Evolutionary conservation across 2,329 filamentous ascomycete species (phyloP).

Genomic region (Phaeoacremonium minimum): DNA sequence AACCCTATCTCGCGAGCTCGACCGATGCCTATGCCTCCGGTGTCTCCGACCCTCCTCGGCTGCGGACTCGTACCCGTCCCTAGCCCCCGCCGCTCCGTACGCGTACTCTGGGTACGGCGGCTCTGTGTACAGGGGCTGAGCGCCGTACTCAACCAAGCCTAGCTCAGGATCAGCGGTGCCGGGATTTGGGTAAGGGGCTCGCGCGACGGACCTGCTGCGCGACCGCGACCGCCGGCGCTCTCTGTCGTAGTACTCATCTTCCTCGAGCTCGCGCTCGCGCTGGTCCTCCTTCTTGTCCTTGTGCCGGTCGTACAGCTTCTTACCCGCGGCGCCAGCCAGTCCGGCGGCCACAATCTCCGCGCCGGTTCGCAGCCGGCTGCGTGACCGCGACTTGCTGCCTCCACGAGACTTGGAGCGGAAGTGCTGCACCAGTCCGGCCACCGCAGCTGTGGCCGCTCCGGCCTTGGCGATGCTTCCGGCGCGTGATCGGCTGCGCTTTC

Average conservation of each 20-base stretch:
- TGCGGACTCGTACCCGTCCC: conserved; percentile 40
- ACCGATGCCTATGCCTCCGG: conserved; percentile 22
- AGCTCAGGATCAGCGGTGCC: conserved; percentile 58
- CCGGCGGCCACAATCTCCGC: conserved; percentile 59
- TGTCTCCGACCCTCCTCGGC: conserved; percentile 23
- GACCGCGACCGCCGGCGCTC: conserved; percentile 24
- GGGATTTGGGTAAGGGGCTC: conserved; percentile 44
- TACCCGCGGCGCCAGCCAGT: conserved; percentile 55
- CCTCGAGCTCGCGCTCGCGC: conserved; percentile 23
- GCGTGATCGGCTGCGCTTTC: conserved; percentile 33
- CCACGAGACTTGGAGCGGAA: conserved; percentile 43
- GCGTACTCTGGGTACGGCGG: conserved; percentile 25
- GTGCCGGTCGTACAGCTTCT: conserved; percentile 56
- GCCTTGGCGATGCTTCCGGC: conserved; percentile 52
- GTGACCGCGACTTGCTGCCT: conserved; percentile 35
- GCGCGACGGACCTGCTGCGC: conserved; percentile 22
- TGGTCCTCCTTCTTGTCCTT: conserved; percentile 55
- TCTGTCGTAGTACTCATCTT: conserved; percentile 28
- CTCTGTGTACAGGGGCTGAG: conserved; percentile 45
- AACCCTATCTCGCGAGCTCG: conserved; percentile 17
- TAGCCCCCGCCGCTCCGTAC: conserved; percentile 12
- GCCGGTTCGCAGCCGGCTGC: conserved; percentile 44
- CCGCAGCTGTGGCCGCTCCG: conserved; percentile 52
- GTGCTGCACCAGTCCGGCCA: conserved; percentile 55
- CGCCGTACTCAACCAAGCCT: conserved; percentile 66